Base-by-base conservation (phyloP, 208 protist genomes). In the Spongospora subterranea region DNA sequence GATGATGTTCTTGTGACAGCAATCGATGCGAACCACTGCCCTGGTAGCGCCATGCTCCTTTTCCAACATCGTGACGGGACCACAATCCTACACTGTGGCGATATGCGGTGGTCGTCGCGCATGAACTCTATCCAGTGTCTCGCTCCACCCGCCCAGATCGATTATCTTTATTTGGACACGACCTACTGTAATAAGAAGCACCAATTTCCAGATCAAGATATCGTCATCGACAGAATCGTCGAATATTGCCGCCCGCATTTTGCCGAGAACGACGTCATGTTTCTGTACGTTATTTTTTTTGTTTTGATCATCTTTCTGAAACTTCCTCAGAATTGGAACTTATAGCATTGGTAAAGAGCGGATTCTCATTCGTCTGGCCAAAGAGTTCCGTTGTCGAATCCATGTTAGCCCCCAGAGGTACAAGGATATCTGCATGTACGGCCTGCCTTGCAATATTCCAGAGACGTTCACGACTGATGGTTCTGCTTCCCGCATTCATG, bases 11-110 rank as follows among this genome's bases (percentile, higher is more conserved):
- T 89, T 77, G 93, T 95, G 64, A 93, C 0, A 93, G 96, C 39
- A 53, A 91, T 98, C 0, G 93, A 95, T 38, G 96, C 97, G 0
- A 97, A 97, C 90, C 97, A 98, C 94, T 97, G 96, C 92, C 97
- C 97, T 0, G 96, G 96, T 13, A 93, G 96, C 0, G 96, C 94
- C 24, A 97, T 98, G 94, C 93, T 98, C 92, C 77, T 98, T 0
- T 97, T 98, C 90, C 88, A 91, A 0, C 95, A 93, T 11, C 43
- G 92, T 0, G 46, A 90, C 0, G 95, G 95, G 54, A 94, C 95
- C 29, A 94, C 91, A 39, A 94, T 97, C 43, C 88, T 98, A 35
- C 97, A 98, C 91, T 97, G 96, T 0, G 97, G 97, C 46, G 97
- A 98, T 92, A 97, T 98, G 92, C 94, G 97, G n/a, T 98, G 96